These are phyloP conservation scores for Metschnikowia cubensis DNA, from an alignment of 805 yeast genomes.

Conservation along the genomic window DNA sequence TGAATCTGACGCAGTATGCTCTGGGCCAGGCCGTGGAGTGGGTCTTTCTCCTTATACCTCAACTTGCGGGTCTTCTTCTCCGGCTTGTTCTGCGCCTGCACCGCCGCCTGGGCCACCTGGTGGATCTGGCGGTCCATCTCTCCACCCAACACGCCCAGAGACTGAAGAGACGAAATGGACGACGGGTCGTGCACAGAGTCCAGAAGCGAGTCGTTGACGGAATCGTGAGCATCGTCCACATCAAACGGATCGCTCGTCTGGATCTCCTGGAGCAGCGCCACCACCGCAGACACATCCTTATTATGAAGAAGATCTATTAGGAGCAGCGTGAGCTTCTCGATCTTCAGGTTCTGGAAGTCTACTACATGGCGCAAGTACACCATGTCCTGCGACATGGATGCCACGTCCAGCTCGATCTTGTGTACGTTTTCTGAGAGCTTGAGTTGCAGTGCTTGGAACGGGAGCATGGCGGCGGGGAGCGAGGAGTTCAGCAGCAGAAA, in stretches of 20 bases:
- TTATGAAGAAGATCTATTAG: slow-evolving; percentile 31
- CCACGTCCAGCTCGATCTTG: slow-evolving; percentile 27
- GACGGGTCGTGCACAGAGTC: slow-evolving; percentile 14
- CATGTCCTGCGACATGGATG: slow-evolving; percentile 28
- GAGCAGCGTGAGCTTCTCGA: slow-evolving; percentile 35
- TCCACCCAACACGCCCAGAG: slow-evolving; percentile 21
- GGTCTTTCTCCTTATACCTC: slow-evolving; percentile 6
- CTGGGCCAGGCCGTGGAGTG: not conserved
- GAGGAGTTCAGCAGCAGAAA: not conserved
- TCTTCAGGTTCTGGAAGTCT: slow-evolving; percentile 35
- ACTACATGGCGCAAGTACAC: slow-evolving; percentile 33
- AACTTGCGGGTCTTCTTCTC: slow-evolving; percentile 12
- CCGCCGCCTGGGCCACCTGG: slow-evolving; percentile 38
- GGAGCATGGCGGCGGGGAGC: slow-evolving; percentile 2
- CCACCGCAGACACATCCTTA: slow-evolving; percentile 23
- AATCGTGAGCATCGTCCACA: slow-evolving; percentile 14
- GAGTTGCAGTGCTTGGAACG: slow-evolving; percentile 12
- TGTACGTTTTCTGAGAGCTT: slow-evolving; percentile 13
- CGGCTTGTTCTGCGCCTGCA: slow-evolving; percentile 25
- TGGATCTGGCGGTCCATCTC: slow-evolving; percentile 42
- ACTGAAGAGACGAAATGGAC: slow-evolving; percentile 5
- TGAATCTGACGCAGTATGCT: not conserved
- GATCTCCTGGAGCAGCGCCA: slow-evolving; percentile 27
- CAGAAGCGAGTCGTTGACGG: slow-evolving; percentile 14
- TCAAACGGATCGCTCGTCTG: slow-evolving; percentile 20